Conservation (phyloP, 495 filamentous ascomycete species). For the Usnea hakonensis region DNA sequence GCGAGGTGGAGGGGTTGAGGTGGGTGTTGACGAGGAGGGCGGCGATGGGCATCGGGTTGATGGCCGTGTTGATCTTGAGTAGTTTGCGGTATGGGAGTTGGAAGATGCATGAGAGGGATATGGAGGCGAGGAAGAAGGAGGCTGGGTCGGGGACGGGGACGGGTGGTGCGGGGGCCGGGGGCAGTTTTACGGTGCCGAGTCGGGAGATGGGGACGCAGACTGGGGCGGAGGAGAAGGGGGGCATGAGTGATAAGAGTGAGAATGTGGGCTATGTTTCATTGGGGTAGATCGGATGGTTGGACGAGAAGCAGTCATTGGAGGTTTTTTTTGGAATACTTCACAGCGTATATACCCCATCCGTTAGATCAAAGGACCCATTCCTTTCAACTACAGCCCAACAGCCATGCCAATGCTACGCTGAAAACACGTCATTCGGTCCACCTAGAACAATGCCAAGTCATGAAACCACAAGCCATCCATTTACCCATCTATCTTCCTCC, state of each 20-base stretch:
- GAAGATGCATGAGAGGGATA: slow-evolving; percentile 18
- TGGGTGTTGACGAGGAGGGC: slow-evolving; percentile 87
- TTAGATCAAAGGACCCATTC: background rate
- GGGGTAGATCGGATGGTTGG: slow-evolving; percentile 2
- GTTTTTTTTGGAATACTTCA: background rate
- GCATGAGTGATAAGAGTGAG: slow-evolving; percentile 6
- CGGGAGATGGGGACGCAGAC: slow-evolving; percentile 19
- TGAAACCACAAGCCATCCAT: background rate
- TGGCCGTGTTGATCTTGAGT: slow-evolving; percentile 25
- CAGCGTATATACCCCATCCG: slow-evolving; percentile 11
- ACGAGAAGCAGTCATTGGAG: background rate
- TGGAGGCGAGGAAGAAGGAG: slow-evolving; percentile 12
- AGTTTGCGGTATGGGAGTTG: slow-evolving; percentile 26
- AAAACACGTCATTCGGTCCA: background rate
- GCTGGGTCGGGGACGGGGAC: background rate
- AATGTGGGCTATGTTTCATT: slow-evolving; percentile 21
- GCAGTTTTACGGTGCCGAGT: slow-evolving; percentile 4
- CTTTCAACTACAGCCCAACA: background rate
- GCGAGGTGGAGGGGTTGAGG: slow-evolving; percentile 80
- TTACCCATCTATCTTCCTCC: slow-evolving; percentile 5
- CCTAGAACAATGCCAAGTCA: background rate
- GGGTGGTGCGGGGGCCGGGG: background rate
- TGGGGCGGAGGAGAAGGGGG: slow-evolving; percentile 3
- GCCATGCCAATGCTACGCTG: background rate
- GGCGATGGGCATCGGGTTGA: slow-evolving; percentile 62